A percentile compares a stretch with the other conserved stretches of the same genome.
Evolutionary conservation across 2,329 filamentous ascomycete species (phyloP).

Genomic region (Penicillium brevicompactum): DNA sequence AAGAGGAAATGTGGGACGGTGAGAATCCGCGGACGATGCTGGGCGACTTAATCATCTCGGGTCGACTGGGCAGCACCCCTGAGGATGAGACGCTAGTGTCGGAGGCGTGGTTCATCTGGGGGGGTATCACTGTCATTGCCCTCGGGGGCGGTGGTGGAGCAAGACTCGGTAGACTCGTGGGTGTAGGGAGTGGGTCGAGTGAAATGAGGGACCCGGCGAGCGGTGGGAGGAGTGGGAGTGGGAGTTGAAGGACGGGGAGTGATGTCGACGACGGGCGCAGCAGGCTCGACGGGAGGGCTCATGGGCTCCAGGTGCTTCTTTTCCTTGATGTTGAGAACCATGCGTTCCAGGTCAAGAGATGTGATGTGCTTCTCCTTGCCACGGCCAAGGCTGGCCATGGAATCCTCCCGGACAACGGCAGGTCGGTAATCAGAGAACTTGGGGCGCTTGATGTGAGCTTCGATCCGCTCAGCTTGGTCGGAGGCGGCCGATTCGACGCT

Average conservation of each 20-base stretch:
- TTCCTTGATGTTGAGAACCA: conserved; percentile 89
- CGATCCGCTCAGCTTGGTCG: conserved; percentile 60
- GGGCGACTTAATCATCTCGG: conserved; percentile 59
- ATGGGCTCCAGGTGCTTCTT: conserved; percentile 69
- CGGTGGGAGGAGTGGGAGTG: conserved; percentile 38
- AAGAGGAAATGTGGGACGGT: conserved; percentile 71
- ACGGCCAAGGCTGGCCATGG: conserved; percentile 66
- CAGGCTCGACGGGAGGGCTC: conserved; percentile 44
- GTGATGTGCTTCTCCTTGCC: conserved; percentile 85
- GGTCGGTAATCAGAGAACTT: conserved; percentile 67
- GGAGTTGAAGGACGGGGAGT: conserved; percentile 48
- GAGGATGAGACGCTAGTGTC: conserved; percentile 65
- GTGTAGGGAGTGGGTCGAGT: conserved; percentile 27
- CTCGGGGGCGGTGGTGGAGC: conserved; percentile 57
- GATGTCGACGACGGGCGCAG: conserved; percentile 43
- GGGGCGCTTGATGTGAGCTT: conserved; percentile 60
- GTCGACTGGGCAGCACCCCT: conserved; percentile 40
- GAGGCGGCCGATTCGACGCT: conserved; percentile 72
- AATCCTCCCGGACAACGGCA: conserved; percentile 54
- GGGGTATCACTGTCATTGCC: conserved; percentile 49
- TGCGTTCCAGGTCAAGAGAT: conserved; percentile 89
- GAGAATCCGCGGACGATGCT: conserved; percentile 87
- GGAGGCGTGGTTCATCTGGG: conserved; percentile 46
- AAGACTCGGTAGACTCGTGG: conserved; percentile 59
- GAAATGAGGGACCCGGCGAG: conserved; percentile 36